Base-by-base conservation (phyloP, 2,329 filamentous ascomycete genomes). In the Xylariaceae sp. region DNA sequence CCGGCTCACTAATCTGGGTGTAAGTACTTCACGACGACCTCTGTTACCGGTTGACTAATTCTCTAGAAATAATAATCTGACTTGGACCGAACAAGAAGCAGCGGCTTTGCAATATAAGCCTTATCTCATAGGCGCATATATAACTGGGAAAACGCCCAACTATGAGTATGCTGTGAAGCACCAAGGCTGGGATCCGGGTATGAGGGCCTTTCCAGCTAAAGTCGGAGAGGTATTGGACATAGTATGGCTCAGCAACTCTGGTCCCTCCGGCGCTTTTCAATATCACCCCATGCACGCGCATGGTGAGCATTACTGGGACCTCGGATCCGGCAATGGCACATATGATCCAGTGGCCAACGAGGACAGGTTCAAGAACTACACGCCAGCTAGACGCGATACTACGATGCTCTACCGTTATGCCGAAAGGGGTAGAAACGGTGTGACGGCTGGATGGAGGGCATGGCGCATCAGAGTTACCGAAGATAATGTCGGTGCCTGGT, bases 381-480 rank as follows among this genome's bases (percentile, higher is more conserved):
- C 58, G 16, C 73, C 75, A 0, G 69, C 73, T 8, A 63, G 61
- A 51, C 63, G 76, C 13, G 76, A 78, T 62, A 77, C 76, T 0
- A 83, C 80, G 1, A 75, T 81, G 58, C 68, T 86, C 3, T 82
- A 83, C 58, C 68, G 77, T 1, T 86, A 85, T 58, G 67, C 65
- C 0, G 58, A 67, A 3, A 71, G 71, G 21, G 75, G 73, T 0
- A 58, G 58, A 2, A 65, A 74, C 0, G 68, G 74, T 3, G 64
- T 70, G 5, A 73, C 72, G 1, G 71, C 74, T 0, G 81, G 83
- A 0, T 87, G 83, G 83, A 71, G 83, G 18, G 82, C 75, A 0
- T 86, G 82, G 83, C 71, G 83, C 9, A 67, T 85, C 1, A 63
- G 71, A 4, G 65, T 77, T 1, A 68, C 65, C 1, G 61, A 70